Conservation (phyloP, 805 yeast species). For the Saccharomycopsis sp. region DNA sequence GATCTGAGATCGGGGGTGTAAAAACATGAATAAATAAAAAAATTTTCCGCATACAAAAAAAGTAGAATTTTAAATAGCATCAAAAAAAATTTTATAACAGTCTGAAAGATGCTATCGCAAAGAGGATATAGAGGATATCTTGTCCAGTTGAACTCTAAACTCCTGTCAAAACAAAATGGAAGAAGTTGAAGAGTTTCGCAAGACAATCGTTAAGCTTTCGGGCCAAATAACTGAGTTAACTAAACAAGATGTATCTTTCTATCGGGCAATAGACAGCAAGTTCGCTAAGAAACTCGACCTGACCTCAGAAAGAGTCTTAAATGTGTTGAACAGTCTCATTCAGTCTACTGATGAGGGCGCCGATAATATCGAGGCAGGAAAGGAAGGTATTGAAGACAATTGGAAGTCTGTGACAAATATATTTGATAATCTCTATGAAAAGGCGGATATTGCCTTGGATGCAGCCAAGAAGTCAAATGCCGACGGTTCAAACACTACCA, state of each 20-base stretch:
- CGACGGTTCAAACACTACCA: slow-evolving; percentile 12
- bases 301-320: slow-evolving; percentile 34
- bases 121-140: too few relatives aligned
- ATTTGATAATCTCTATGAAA: slow-evolving; percentile 70
- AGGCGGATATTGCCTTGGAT: slow-evolving; percentile 65
- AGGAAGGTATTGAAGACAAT: slow-evolving; percentile 38
- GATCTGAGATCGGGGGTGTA: not conserved
- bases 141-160: too few relatives aligned
- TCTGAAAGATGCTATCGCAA: too few relatives aligned
- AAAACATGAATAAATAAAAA: not conserved
- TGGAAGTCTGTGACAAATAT: slow-evolving; percentile 59
- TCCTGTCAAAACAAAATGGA: too few relatives aligned
- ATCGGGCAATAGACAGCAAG: slow-evolving; percentile 31
- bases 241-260: slow-evolving; percentile 76
- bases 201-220: not conserved
- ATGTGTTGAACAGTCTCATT: slow-evolving; percentile 41
- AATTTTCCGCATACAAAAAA: not conserved
- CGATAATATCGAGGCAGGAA: slow-evolving; percentile 27
- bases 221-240: slow-evolving; percentile 35
- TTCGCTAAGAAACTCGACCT: slow-evolving; percentile 30
- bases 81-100: not conserved
- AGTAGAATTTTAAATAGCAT: not conserved
- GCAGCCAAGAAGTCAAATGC: slow-evolving; percentile 23
- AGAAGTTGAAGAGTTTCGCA: not conserved
- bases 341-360: slow-evolving; percentile 32